These are phyloP conservation scores for Capsicum baccatum DNA, from an alignment of 257 asterid genomes.

Conservation along the genomic window DNA sequence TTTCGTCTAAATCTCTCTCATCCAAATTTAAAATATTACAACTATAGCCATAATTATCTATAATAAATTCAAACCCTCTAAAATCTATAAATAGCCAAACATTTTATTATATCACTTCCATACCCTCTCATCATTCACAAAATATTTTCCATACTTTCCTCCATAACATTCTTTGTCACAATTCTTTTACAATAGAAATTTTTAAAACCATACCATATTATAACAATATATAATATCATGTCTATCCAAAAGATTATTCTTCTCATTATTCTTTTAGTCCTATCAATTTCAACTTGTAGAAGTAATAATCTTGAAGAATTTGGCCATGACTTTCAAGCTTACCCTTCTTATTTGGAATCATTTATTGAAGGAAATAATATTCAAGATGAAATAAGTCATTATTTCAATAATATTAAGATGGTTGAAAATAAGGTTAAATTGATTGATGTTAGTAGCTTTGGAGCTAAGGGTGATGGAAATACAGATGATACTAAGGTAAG, in stretches of 20 bases:
- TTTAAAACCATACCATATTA: background rate
- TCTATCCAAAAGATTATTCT: background rate
- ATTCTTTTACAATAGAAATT: background rate
- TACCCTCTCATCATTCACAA: background rate
- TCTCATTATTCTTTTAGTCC: background rate
- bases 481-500: constrained; percentile 45
- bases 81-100: constrained; percentile 28
- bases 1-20: constrained; percentile 37
- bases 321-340: constrained; percentile 25
- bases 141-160: background rate
- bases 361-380: background rate
- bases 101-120: constrained; percentile 4
- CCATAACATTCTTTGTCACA: background rate
- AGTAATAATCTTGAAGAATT: background rate
- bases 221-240: constrained; percentile 20
- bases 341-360: constrained; percentile 29
- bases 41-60: constrained; percentile 23
- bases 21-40: constrained; percentile 25
- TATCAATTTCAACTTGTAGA: constrained; percentile 32
- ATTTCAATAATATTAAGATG: background rate
- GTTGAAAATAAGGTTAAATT: background rate
- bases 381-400: background rate
- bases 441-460: constrained; percentile 36
- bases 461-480: constrained; percentile 52
- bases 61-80: background rate